These are phyloP conservation scores for Leishmania major DNA, from an alignment of 208 protist genomes.

Conservation along the genomic window DNA sequence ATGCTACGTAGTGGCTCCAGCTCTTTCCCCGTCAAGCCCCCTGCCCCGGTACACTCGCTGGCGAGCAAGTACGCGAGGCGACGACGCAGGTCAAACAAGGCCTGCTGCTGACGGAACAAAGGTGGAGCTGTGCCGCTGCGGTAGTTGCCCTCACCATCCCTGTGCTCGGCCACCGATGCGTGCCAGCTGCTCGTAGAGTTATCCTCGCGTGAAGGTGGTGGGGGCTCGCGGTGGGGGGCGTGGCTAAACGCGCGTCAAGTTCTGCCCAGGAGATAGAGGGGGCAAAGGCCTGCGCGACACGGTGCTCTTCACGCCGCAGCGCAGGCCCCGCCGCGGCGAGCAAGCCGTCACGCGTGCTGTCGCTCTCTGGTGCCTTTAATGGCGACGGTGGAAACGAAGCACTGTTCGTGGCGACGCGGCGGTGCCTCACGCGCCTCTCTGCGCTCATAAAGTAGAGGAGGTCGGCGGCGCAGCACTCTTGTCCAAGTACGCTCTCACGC, in stretches of 20 bases:
- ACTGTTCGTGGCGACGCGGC: not conserved
- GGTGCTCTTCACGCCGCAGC: not conserved
- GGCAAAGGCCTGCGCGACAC: not conserved
- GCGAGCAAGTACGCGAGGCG: conserved; percentile 33
- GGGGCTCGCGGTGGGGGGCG: not conserved
- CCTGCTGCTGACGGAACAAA: conserved; percentile 24
- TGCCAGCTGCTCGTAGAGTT: no score
- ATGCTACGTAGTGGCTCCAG: not conserved
- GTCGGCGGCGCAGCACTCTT: conserved; percentile 24
- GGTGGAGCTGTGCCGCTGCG: not conserved
- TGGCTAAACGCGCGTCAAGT: conserved; percentile 2
- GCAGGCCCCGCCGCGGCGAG: not conserved
- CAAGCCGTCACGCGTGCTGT: not conserved
- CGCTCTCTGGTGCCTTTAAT: not conserved
- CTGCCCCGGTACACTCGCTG: not conserved
- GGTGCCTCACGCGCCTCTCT: conserved; percentile 8
- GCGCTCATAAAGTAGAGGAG: conserved; percentile 31
- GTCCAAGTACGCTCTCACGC: conserved; percentile 22
- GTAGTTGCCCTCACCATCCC: not conserved
- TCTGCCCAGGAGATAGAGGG: conserved; percentile 1
- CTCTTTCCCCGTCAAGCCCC: not conserved
- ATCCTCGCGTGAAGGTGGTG: not conserved
- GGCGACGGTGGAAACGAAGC: not conserved
- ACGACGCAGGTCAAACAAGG: conserved; percentile 25
- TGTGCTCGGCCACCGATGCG: not conserved